Evolutionary conservation across 176 grass and related monocot genomes (phyloP), one percentile per base, ranked within the genome.

Genomic region (Ananas comosus): DNA sequence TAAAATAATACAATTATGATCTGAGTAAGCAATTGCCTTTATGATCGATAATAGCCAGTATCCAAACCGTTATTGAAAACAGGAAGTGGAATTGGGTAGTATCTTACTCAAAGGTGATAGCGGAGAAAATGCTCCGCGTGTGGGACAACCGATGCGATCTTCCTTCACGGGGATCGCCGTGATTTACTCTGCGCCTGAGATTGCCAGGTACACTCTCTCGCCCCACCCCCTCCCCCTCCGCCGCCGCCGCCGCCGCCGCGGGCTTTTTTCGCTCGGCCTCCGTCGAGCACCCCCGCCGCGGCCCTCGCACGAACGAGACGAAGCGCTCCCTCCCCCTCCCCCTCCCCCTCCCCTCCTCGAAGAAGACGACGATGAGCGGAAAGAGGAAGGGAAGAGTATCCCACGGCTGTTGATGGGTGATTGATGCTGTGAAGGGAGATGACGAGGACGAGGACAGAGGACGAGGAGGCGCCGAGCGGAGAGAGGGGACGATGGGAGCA

Each of bases 81-180:
- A n/a, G 59, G 11, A 13, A 33, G 51, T 18, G 75, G 64, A 63
- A 83, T 68, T 70, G 10, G 16, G 19, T 69, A 77, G 21, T 61
- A 16, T 19, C 56, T 61, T 92, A 99, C 94, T n/a, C 87, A 81
- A 93, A 93, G 71, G 81, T 85, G 25, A 83, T 64, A 57, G 69
- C 70, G 48, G n/a, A 97, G 63, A 53, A n/a, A 81, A 64, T 3
- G 66, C 84, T 12, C 86, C 94, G 71, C 81, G 4, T 89, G 89
- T 13, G 70, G 77, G 28, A 78, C 54, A 66, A 84, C 82, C 64
- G 81, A 81, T 9, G 72, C 49, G 52, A 92, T 61, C 52, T n/a
- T 72, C 74, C 49, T 79, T 80, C 11, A 67, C 53, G 2, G 83
- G 72, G 0, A 72, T 72, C 6, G 65, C 13, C 13, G 81, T 13